These are phyloP conservation scores for Gossypium gossypioides DNA, from an alignment of 441 rosid species.

Conservation along the genomic window DNA sequence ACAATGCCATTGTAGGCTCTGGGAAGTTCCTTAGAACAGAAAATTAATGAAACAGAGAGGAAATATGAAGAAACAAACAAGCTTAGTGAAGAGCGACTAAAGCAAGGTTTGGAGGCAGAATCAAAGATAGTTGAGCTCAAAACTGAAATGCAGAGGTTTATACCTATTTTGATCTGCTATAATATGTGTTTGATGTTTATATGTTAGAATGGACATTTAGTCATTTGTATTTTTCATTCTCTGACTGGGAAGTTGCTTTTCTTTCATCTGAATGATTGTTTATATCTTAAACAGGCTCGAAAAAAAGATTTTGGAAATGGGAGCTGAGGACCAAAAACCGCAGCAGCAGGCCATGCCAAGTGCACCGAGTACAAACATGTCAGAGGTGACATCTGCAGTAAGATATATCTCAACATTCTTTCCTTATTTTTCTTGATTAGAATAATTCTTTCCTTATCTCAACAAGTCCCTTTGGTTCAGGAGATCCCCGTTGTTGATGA, in stretches of 20 bases:
- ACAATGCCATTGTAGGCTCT: slow-evolving; percentile 39
- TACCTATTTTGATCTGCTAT: background rate
- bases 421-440: background rate
- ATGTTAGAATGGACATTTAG: slow-evolving; percentile 8
- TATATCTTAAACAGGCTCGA: slow-evolving; percentile 48
- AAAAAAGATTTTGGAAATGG: slow-evolving; percentile 76
- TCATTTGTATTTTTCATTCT: slow-evolving; percentile 11
- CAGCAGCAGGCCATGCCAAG: slow-evolving; percentile 48
- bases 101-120: slow-evolving; percentile 72
- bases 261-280: slow-evolving; percentile 13
- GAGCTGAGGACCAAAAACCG: slow-evolving; percentile 54
- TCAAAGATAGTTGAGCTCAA: slow-evolving; percentile 70
- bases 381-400: slow-evolving; percentile 45
- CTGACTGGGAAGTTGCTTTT: slow-evolving; percentile 5
- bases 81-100: slow-evolving; percentile 71
- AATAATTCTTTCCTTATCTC: background rate
- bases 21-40: slow-evolving; percentile 63
- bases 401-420: slow-evolving; percentile 6
- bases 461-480: background rate
- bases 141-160: slow-evolving; percentile 73
- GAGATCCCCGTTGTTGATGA: background rate
- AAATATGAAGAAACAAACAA: slow-evolving; percentile 69
- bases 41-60: slow-evolving; percentile 69
- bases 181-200: background rate
- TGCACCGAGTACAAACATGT: slow-evolving; percentile 36